Evolutionary conservation across 176 grass and related monocot genomes (phyloP).

Genomic region (Aegilops longissima): DNA sequence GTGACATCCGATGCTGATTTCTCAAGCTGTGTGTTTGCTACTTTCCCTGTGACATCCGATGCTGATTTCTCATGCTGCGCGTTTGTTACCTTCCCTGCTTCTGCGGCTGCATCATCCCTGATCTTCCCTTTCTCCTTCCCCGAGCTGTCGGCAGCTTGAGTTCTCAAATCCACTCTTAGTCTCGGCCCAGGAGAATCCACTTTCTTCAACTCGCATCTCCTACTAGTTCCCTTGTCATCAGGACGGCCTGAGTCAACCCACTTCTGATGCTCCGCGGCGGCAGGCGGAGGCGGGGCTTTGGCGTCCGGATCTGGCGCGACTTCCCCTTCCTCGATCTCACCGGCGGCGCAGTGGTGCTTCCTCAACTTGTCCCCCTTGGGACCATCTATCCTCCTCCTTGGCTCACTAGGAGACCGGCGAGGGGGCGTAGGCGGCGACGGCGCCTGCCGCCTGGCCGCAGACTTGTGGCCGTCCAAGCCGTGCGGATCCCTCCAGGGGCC

Average conservation of each 20-base stretch:
- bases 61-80: not conserved
- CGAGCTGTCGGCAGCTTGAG: conserved; percentile 5
- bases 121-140: conserved; percentile 24
- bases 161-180: conserved; percentile 6
- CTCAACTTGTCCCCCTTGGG: conserved; percentile 35
- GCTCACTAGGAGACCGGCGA: conserved; percentile 35
- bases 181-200: not conserved
- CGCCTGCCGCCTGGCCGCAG: conserved; percentile 19
- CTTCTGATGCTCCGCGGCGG: conserved; percentile 14
- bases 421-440: conserved; percentile 41
- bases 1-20: not conserved
- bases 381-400: conserved; percentile 39
- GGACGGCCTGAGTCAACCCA: conserved; percentile 17
- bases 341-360: conserved; percentile 35
- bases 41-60: not conserved
- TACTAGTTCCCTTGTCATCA: conserved; percentile 25
- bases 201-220: conserved; percentile 5
- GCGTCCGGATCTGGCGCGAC: conserved; percentile 58
- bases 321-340: conserved; percentile 96
- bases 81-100: conserved; percentile 13
- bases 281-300: conserved; percentile 31
- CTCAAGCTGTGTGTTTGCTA: no score
- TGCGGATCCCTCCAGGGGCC: conserved; percentile 39
- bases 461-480: conserved; percentile 30
- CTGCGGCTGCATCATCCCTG: not conserved